Evolutionary conservation across 1,139 yeast species (phyloP), one percentile per base, ranked within the genome.

Genomic region (Yamadazyma triangularis): DNA sequence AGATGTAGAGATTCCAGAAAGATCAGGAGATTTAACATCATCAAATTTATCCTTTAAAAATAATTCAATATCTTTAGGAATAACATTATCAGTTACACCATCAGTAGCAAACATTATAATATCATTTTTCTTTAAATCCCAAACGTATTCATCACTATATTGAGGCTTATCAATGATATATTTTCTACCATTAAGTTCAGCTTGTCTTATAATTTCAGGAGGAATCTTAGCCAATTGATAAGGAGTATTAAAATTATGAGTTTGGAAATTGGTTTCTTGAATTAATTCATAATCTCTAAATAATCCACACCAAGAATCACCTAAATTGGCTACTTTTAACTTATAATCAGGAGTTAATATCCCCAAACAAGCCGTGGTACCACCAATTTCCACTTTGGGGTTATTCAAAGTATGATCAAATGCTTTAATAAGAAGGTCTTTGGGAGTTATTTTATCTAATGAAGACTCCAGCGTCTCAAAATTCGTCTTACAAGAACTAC

Each of bases 281-380:
- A 83, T 66, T 27, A 88, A 64, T 43, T 73, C 64, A 42, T 73
- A 75, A 34, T 77, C 66, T 40, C 95, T 66, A 54, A 88, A 85
- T 8, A 89, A 75, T 15, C 95, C 89, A 56, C 88, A 86, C 81
- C 96, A 93, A 2, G 96, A 88, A 53, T 91, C 98, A 7, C 98
- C 98, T 34, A 91, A 60, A 48, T 89, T 91, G 3, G 93, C 83
- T 1, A 87, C 81, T 26, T 64, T 60, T 23, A 91, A 54, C 23
- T 57, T 56, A 12, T 70, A 54, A 18, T 62, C 67, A 2, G 77
- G 64, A 11, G 77, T 63, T 28, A 86, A 73, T 4, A 83, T 70
- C 1, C 96, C 97, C 30, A 85, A 71, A 48, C 95, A 86, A 2
- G 94, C 89, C 1, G 98, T 91, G 2, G 97, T 86, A n/a, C 96